A percentile compares a stretch with the other conserved stretches of the same genome.
Conservation (phyloP, 2,329 filamentous ascomycete genomes). For the Scedosporium minutisporum region DNA sequence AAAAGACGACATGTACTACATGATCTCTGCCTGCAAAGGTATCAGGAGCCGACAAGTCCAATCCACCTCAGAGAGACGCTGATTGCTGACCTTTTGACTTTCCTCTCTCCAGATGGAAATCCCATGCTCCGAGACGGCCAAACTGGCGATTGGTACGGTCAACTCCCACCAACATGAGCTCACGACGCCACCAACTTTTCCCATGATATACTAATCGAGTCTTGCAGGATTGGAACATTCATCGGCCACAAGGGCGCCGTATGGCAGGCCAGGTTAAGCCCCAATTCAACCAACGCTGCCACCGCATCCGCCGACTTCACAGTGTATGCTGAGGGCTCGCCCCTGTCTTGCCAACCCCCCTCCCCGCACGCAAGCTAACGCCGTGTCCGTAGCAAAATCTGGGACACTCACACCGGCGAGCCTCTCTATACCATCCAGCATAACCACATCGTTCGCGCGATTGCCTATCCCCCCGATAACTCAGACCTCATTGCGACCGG, state of each 20-base stretch:
- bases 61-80: neutral
- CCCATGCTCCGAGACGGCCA: conserved; percentile 96
- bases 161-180: neutral
- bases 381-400: conserved; percentile 63
- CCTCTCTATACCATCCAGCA: conserved; percentile 80
- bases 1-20: conserved; percentile 76
- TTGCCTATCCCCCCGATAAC: conserved; percentile 77
- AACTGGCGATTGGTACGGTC: conserved; percentile 76
- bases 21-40: conserved; percentile 92
- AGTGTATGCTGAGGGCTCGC: conserved; percentile 49
- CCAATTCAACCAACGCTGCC: conserved; percentile 78
- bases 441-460: conserved; percentile 86
- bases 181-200: neutral
- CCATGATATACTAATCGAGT: neutral
- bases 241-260: conserved; percentile 97
- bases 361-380: conserved; percentile 17
- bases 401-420: conserved; percentile 94
- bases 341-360: neutral
- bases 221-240: conserved; percentile 86
- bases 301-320: conserved; percentile 96
- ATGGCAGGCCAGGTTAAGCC: conserved; percentile 87
- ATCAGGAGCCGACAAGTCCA: conserved; percentile 9
- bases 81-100: neutral
- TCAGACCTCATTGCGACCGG: conserved; percentile 85
- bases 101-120: conserved; percentile 64